Percentiles rank a stretch among this genome's conserved stretches.
Evolutionary conservation across 257 asterid species (phyloP).

Genomic region (Fraxinus cuspidata): DNA sequence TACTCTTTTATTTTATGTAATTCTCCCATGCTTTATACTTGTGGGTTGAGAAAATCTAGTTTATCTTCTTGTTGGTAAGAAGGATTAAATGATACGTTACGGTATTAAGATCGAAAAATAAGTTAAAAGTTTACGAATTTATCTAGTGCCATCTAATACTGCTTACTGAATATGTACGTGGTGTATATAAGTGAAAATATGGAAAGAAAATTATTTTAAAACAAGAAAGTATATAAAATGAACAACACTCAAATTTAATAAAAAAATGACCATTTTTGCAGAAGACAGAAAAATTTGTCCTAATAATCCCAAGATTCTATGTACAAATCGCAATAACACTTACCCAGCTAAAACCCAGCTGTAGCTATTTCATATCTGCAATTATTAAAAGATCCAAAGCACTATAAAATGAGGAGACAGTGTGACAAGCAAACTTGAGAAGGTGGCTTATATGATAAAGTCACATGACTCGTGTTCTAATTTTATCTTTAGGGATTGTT

Average conservation of each 20-base stretch:
- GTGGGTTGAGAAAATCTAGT: too few relatives aligned
- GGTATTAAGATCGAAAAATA: not conserved
- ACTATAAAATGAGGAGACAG: not conserved
- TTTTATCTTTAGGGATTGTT: conserved; percentile 21
- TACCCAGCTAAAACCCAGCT: conserved; percentile 22
- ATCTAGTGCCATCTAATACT: not conserved
- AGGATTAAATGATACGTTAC: not conserved
- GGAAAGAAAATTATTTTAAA: too few relatives aligned
- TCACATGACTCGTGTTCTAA: conserved; percentile 37
- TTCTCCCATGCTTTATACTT: not conserved
- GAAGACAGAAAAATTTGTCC: not conserved
- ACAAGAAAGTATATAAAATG: too few relatives aligned
- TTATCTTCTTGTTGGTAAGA: not conserved
- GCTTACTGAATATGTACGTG: not conserved
- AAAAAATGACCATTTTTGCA: not conserved
- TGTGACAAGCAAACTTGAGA: conserved; percentile 11
- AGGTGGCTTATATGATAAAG: conserved; percentile 19
- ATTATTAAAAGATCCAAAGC: conserved; percentile 17
- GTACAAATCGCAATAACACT: not conserved
- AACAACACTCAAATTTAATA: too few relatives aligned
- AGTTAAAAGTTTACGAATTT: not conserved
- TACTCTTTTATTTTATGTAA: not conserved
- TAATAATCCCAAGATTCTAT: not conserved
- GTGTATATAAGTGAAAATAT: not conserved
- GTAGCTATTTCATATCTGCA: conserved; percentile 13